Conservation (phyloP, 179 eudicot species). For the Silene noctiflora region DNA sequence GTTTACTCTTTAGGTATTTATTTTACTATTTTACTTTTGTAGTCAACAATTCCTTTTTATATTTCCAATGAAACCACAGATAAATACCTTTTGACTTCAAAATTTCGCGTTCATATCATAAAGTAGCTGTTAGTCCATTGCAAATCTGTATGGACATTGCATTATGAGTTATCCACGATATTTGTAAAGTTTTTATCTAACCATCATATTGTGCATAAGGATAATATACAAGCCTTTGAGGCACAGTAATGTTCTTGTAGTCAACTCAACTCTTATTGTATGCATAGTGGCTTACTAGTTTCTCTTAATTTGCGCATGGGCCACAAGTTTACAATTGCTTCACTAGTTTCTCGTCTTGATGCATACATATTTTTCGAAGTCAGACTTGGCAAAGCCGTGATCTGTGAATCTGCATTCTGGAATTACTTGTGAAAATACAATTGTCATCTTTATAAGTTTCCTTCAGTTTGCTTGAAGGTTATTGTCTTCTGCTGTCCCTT, state of each 20-base stretch:
- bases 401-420: not conserved
- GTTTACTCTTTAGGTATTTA: not conserved
- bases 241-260: not conserved
- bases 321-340: not conserved
- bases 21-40: not conserved
- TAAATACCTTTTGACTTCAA: no score
- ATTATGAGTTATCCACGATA: no score
- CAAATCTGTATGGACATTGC: no score
- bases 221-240: no score
- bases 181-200: no score
- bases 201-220: no score
- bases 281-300: not conserved
- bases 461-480: not conserved
- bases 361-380: not conserved
- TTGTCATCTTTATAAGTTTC: no score
- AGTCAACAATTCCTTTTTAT: not conserved
- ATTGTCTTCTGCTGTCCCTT: not conserved
- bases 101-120: no score
- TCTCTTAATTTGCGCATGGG: not conserved
- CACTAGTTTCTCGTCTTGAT: not conserved
- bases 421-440: not conserved
- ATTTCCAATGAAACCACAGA: no score
- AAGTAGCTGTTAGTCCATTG: no score
- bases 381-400: not conserved
- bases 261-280: not conserved